Conservation (phyloP, 306 rosid genomes). For the Acmispon strigosus region DNA sequence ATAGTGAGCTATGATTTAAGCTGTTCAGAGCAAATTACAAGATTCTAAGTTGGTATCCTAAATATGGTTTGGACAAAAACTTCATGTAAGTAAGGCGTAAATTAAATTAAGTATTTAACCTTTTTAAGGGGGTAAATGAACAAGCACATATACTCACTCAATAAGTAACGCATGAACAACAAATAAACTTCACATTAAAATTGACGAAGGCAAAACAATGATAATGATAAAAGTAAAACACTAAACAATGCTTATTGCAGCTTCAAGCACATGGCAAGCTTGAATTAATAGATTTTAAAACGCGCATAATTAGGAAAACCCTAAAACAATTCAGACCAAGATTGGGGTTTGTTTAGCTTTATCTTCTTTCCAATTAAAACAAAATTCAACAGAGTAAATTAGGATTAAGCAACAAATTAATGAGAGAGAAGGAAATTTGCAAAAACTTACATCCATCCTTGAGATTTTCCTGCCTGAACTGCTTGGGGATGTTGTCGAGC, state of each 20-base stretch:
- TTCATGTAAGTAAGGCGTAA: background rate
- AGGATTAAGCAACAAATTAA: background rate
- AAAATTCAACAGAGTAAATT: background rate
- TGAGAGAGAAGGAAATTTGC: background rate
- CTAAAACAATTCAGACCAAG: background rate
- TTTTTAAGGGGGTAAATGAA: background rate
- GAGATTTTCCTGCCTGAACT: conserved; percentile 79
- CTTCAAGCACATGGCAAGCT: background rate
- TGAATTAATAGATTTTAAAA: background rate
- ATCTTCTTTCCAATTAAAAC: background rate
- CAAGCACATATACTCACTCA: background rate
- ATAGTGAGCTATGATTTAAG: background rate
- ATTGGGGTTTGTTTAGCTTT: background rate
- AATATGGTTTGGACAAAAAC: background rate
- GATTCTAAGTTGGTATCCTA: background rate
- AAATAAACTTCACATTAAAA: background rate
- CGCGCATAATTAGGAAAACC: background rate
- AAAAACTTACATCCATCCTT: conserved; percentile 74
- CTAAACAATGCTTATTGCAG: background rate
- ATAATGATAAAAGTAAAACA: background rate
- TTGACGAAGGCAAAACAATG: background rate
- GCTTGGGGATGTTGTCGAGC: conserved; percentile 63
- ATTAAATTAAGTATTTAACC: background rate
- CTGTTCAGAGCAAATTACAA: background rate
- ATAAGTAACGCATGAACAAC: background rate